A percentile compares a stretch with the other conserved stretches of the same genome.
phyloP scores from a whole-genome alignment of 345 rosid species.

The Lenwebbia sp. region DNA sequence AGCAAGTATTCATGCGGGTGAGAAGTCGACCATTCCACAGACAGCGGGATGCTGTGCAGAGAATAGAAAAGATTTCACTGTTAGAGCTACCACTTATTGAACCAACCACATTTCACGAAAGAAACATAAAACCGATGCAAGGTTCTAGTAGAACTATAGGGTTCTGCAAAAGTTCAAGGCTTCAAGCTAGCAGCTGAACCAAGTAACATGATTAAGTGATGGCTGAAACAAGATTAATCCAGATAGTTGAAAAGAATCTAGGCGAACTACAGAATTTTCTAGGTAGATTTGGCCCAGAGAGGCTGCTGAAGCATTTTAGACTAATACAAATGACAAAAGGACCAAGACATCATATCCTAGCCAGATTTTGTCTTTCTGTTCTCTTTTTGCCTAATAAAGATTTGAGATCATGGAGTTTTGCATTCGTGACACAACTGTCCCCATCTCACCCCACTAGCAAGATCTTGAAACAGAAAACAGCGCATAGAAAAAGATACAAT shows the following conservation, averaged over 20 bases:
- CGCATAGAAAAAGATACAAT: neutral
- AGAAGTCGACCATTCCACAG: conserved; percentile 78
- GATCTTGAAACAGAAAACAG: neutral
- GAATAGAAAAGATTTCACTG: neutral
- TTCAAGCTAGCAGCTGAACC: neutral
- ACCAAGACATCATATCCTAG: neutral
- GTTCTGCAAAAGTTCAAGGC: neutral
- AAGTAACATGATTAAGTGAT: neutral
- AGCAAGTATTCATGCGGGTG: conserved; percentile 61
- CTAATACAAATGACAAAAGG: neutral
- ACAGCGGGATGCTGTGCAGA: conserved; percentile 62
- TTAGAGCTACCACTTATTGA: neutral
- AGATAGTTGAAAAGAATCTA: neutral
- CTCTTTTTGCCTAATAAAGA: neutral
- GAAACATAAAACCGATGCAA: neutral
- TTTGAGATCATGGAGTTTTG: neutral
- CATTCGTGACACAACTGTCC: neutral
- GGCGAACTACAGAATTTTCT: neutral
- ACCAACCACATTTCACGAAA: neutral
- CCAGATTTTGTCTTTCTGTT: neutral
- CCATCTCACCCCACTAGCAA: neutral
- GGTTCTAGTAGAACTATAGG: neutral
- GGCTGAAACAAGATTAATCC: neutral
- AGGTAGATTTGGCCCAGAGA: neutral
- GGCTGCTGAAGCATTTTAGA: neutral